Percentiles rank a stretch among this genome's conserved stretches.
These are phyloP conservation scores for Alternaria sp. DNA, from an alignment of 2,329 filamentous ascomycete species.

Conservation along the genomic window DNA sequence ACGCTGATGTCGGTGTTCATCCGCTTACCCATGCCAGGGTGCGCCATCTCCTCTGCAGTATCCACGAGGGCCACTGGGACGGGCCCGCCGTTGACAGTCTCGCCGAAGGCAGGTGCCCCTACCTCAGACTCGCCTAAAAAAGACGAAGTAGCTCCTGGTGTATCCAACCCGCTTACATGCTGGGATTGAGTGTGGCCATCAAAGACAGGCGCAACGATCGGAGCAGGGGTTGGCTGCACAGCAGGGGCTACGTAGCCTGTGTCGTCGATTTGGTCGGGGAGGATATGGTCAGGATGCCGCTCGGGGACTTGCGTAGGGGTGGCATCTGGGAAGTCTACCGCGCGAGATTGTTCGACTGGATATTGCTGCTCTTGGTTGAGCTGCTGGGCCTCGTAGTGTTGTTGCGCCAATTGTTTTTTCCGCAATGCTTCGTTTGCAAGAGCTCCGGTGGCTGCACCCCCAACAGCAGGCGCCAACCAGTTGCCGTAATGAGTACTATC, in stretches of 20 bases:
- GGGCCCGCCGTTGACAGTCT: constrained; percentile 39
- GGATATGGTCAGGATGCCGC: constrained; percentile 20
- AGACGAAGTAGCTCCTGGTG: constrained; percentile 29
- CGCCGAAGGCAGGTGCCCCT: constrained; percentile 29
- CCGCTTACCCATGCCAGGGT: constrained; percentile 54
- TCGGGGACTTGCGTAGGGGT: constrained; percentile 17
- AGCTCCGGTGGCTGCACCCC: constrained; percentile 51
- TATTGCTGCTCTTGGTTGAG: constrained; percentile 23
- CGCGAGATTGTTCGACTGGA: constrained; percentile 2
- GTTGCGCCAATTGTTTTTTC: constrained; percentile 35
- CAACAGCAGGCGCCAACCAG: constrained; percentile 62
- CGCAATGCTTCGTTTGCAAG: constrained; percentile 45
- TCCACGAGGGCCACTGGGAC: constrained; percentile 26
- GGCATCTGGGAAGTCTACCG: neutral
- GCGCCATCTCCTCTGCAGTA: constrained; percentile 39
- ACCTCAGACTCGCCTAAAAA: constrained; percentile 43
- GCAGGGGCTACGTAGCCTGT: constrained; percentile 8
- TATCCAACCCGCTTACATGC: constrained; percentile 19
- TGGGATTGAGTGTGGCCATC: constrained; percentile 11
- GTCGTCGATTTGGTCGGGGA: constrained; percentile 18
- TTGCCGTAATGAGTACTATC: constrained; percentile 57
- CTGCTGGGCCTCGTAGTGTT: constrained; percentile 33
- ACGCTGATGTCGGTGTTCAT: constrained; percentile 59
- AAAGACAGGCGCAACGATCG: constrained; percentile 13
- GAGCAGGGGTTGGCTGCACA: constrained; percentile 11